Evolutionary conservation across 306 rosid species (phyloP).

Genomic region (Corylus avellana): DNA sequence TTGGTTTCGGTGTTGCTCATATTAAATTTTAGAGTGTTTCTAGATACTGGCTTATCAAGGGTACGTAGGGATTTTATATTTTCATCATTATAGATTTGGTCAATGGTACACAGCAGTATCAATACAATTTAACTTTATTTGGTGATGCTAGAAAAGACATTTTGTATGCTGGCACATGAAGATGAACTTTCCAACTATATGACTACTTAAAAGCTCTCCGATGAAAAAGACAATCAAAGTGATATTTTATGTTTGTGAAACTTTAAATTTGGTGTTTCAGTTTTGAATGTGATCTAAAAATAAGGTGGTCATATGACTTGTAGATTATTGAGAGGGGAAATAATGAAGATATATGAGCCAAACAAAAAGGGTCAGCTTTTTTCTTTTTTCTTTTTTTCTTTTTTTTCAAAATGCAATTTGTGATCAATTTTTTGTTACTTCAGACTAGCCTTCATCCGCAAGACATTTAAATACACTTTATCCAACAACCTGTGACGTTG

Average conservation of each 20-base stretch:
- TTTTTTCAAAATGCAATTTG: neutral
- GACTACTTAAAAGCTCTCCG: neutral
- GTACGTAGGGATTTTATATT: neutral
- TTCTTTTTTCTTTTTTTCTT: neutral
- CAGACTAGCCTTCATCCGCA: neutral
- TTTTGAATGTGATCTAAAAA: neutral
- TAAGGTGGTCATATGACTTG: neutral
- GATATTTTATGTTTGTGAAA: neutral
- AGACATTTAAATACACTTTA: too few species aligned
- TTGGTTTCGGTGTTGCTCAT: neutral
- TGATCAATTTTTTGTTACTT: neutral
- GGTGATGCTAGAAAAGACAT: neutral
- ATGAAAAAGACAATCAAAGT: neutral
- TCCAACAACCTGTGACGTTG: too few species aligned
- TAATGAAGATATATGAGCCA: neutral
- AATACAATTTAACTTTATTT: neutral
- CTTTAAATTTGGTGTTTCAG: neutral
- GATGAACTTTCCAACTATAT: neutral
- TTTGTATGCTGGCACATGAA: neutral
- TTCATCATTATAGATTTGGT: neutral
- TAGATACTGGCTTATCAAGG: neutral
- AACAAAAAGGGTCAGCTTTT: neutral
- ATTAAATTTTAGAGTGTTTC: neutral
- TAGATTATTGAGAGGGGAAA: neutral
- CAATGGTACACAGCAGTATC: neutral